Base-by-base conservation (phyloP, 1,284 basidiomycete species). In the Peniophora sp. region DNA sequence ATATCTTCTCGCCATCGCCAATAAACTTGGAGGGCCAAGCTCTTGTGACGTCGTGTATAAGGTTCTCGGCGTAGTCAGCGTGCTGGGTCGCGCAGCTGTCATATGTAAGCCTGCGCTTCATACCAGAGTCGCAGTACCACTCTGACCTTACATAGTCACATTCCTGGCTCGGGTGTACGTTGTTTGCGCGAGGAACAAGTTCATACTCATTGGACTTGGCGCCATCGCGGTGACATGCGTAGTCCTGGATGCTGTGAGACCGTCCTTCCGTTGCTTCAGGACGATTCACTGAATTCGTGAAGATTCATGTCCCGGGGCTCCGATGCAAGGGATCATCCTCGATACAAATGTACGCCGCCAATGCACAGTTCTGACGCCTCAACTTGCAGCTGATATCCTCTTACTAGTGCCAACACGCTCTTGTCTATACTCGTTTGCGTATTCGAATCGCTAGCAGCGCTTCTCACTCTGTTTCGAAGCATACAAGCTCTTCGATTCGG, bases 31-130 rank as follows among this genome's bases (percentile, higher is more conserved):
- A 23, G 41, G 52, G 47, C 49, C 50, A 5, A 27, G 20, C 43
- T 67, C 67, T 50, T 69, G 67, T 54, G 56, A 68, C 47, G 52
- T 52, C 1, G 62, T 62, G 52, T 67, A 68, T 52, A 61, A 63
- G 46, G 54, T 67, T 27, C 57, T 62, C 32, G 60, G 58, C 3
- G 60, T 56, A 17, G 48, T 67, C 18, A 65, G 67, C 47, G 60
- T 68, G 3, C 47, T 67, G 10, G 68, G 66, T 3, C 57, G 67
- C 11, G 56, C 59, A 10, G 62, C 65, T 2, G 58, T 71, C 11
- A 54, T 70, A 20, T 53, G 68, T 67, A 46, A 55, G n/a, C n/a
- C n/a, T n/a, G n/a, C n/a, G n/a, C n/a, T n/a, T n/a, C n/a, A n/a
- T n/a, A n/a, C n/a, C n/a, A n/a, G n/a, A n/a, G n/a, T n/a, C n/a